A percentile compares a stretch with the other conserved stretches of the same genome.
Evolutionary conservation across 2,329 filamentous ascomycete genomes (phyloP).

Genomic region (Paracorniculantispora psalliotae): DNA sequence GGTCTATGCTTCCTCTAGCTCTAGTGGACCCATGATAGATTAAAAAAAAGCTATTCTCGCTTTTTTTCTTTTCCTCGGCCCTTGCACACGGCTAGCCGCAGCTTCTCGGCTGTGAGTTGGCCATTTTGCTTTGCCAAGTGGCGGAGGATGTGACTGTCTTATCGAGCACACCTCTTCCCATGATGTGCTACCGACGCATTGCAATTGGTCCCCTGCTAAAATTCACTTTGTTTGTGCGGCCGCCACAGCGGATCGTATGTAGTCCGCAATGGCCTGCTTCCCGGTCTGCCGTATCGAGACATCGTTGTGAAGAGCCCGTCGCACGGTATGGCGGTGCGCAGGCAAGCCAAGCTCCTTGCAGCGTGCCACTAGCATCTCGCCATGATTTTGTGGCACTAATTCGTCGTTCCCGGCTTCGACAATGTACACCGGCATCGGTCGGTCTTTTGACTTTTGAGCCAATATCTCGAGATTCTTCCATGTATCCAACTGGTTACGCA

Average conservation of each 20-base stretch:
- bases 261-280: constrained; percentile 39
- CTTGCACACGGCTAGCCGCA: neutral
- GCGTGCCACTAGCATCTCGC: constrained; percentile 38
- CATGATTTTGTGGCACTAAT: constrained; percentile 50
- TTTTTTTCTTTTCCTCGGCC: neutral
- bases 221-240: neutral
- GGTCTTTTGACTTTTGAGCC: constrained; percentile 21
- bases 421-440: constrained; percentile 39
- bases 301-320: constrained; percentile 53
- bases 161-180: neutral
- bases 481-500: constrained; percentile 59
- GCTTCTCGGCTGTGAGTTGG: neutral
- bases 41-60: neutral
- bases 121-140: neutral
- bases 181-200: neutral
- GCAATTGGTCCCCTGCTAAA: neutral
- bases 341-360: constrained; percentile 44
- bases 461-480: constrained; percentile 46
- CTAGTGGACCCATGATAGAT: neutral
- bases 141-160: neutral
- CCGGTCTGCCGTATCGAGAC: constrained; percentile 44
- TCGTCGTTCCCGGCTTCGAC: constrained; percentile 55
- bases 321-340: constrained; percentile 40
- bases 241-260: constrained; percentile 28
- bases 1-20: constrained; percentile 4